A percentile compares a stretch with the other conserved stretches of the same genome.
phyloP scores from a whole-genome alignment of 2,329 filamentous ascomycete species.

The Colletotrichum somersetense region DNA sequence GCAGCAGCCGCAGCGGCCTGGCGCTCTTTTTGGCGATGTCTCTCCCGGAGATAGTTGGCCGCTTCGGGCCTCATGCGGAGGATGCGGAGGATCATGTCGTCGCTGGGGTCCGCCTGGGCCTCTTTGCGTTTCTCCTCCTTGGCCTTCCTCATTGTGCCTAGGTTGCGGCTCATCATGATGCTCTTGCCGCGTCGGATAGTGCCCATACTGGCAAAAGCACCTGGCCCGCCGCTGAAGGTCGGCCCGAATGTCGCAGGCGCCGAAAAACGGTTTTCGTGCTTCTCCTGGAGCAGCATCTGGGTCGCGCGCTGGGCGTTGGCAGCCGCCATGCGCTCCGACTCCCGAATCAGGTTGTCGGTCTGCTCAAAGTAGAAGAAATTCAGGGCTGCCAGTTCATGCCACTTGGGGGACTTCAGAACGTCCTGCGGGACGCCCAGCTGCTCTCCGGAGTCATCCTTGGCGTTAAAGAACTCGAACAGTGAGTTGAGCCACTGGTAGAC shows the following conservation, averaged over 20 bases:
- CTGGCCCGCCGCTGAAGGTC: slow-evolving; percentile 63
- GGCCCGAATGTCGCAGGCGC: slow-evolving; percentile 68
- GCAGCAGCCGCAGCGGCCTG: slow-evolving; percentile 91
- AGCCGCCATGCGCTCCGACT: slow-evolving; percentile 95
- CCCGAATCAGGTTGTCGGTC: slow-evolving; percentile 90
- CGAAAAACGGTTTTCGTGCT: slow-evolving; percentile 67
- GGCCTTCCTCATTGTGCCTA: slow-evolving; percentile 95
- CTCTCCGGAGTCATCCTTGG: slow-evolving; percentile 85
- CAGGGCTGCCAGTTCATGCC: slow-evolving; percentile 94
- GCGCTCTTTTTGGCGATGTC: slow-evolving; percentile 93
- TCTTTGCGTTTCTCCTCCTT: slow-evolving; percentile 97
- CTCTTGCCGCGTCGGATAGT: slow-evolving; percentile 77
- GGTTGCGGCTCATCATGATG: slow-evolving; percentile 93
- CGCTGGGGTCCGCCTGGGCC: slow-evolving; percentile 94
- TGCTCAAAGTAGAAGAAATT: slow-evolving; percentile 99
- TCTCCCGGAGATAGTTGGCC: slow-evolving; percentile 85
- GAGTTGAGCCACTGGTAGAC: slow-evolving; percentile 95
- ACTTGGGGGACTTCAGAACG: slow-evolving; percentile 96
- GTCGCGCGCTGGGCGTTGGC: slow-evolving; percentile 83
- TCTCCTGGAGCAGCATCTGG: slow-evolving; percentile 70
- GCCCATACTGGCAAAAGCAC: slow-evolving; percentile 74
- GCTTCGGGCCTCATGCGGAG: slow-evolving; percentile 95
- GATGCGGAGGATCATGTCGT: slow-evolving; percentile 98
- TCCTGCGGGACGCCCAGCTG: slow-evolving; percentile 90
- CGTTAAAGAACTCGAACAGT: slow-evolving; percentile 95